These are phyloP conservation scores for Calocybe indica DNA, from an alignment of 768 basidiomycete genomes.

Conservation along the genomic window DNA sequence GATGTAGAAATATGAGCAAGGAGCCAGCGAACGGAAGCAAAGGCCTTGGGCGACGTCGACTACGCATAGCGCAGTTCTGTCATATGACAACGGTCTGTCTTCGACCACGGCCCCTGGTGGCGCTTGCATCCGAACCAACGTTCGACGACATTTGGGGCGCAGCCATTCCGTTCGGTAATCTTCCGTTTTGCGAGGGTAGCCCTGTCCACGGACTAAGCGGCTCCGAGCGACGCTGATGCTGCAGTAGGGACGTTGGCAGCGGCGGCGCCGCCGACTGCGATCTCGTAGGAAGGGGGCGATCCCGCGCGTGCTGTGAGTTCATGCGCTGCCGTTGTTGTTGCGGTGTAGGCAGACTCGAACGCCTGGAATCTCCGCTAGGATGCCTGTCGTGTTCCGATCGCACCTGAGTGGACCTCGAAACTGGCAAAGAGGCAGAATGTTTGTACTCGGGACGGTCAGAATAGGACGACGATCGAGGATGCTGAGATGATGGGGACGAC, in stretches of 20 bases:
- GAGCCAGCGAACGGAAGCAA: no score
- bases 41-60: no score
- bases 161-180: slow-evolving; percentile 11
- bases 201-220: slow-evolving; percentile 38
- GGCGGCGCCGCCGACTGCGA: slow-evolving; percentile 21
- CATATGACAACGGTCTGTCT: no score
- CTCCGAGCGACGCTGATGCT: slow-evolving; percentile 18
- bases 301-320: slow-evolving; percentile 9
- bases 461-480: slow-evolving; percentile 19
- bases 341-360: slow-evolving; percentile 14
- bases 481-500: slow-evolving; percentile 1
- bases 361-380: slow-evolving; percentile 19
- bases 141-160: no score
- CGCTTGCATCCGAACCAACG: no score
- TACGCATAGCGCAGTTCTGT: no score
- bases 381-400: slow-evolving; percentile 1
- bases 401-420: not conserved
- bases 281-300: slow-evolving; percentile 16
- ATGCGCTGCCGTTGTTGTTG: slow-evolving; percentile 6
- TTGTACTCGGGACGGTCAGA: slow-evolving; percentile 13
- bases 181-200: slow-evolving; percentile 28
- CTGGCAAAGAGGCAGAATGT: slow-evolving; percentile 13
- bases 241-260: slow-evolving; percentile 8
- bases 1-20: no score
- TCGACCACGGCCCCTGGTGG: no score